Evolutionary conservation across 495 filamentous ascomycete species (phyloP), one percentile per base, ranked within the genome.

Genomic region (Patellaria atrata): DNA sequence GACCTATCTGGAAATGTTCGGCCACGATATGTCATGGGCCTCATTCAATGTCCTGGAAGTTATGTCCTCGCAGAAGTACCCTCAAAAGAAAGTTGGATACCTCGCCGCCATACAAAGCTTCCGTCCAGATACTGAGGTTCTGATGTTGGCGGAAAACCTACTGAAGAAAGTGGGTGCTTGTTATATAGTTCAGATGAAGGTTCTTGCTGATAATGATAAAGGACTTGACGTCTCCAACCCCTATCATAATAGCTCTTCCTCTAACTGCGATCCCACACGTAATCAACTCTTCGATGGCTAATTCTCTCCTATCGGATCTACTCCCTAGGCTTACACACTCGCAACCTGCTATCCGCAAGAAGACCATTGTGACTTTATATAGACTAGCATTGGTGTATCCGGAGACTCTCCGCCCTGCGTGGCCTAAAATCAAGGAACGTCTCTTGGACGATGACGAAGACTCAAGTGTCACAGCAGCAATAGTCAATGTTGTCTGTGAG

Each of bases 11-110:
- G 89, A 97, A 55, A 97, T 97, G 89, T 84, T 94, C 52, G 89
- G 89, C 8, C 81, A 97, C 51, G 89, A 97, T 59, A 97, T 97
- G 89, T 94, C 89, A 0, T 97, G 89, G 89, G 89, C 91, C 13
- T 83, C 84, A 6, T 97, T 97, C 56, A 81, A 96, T 55, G 89
- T 94, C 9, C 75, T 97, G 21, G 89, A 97, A 59, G 89, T 97
- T 56, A 97, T 97, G 89, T 91, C 85, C 15, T 89, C 82, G 4
- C 57, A 76, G 11, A 94, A 94, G 56, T 94, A 94, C 55, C 65
- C 80, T 22, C 89, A 94, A 54, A 97, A 97, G 55, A 63, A 89
- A 40, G 82, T 93, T 26, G 89, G 85, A 17, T 97, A 97, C 58
- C 71, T 97, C n/a, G 87, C 79, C 3, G 89, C 89, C 2, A 82